Evolutionary conservation across 129 eudicot species (phyloP).

Genomic region (Flaveria robusta): DNA sequence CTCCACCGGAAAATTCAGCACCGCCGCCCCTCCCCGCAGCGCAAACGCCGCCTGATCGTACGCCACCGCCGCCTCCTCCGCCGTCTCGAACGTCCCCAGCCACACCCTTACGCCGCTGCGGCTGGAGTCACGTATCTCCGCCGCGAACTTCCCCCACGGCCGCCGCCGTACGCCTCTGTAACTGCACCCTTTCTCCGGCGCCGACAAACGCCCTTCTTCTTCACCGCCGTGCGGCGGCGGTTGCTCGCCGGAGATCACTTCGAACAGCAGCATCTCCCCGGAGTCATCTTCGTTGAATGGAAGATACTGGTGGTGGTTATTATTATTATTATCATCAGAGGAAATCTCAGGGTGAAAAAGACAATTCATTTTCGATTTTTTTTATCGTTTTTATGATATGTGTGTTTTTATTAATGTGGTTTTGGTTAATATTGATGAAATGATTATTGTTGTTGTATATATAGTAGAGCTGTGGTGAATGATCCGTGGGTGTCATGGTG

Average conservation of each 20-base stretch:
- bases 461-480: neutral
- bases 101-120: conserved; percentile 46
- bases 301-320: conserved; percentile 10
- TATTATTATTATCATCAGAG: neutral
- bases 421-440: neutral
- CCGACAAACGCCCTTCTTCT: neutral
- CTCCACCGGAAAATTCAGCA: conserved; percentile 37
- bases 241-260: conserved; percentile 22
- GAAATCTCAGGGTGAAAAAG: neutral
- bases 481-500: neutral
- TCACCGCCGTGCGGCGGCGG: neutral
- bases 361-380: neutral
- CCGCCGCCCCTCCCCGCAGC: conserved; percentile 34
- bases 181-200: neutral
- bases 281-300: conserved; percentile 46
- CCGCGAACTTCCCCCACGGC: conserved; percentile 50
- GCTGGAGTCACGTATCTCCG: conserved; percentile 48
- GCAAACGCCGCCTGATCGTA: conserved; percentile 48
- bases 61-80: conserved; percentile 48
- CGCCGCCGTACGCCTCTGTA: conserved; percentile 46
- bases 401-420: neutral
- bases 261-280: conserved; percentile 44
- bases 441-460: neutral
- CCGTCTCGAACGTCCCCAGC: conserved; percentile 49
- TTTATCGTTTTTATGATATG: neutral